Evolutionary conservation across 495 filamentous ascomycete genomes (phyloP).

Genomic region (Penicillium lagena): DNA sequence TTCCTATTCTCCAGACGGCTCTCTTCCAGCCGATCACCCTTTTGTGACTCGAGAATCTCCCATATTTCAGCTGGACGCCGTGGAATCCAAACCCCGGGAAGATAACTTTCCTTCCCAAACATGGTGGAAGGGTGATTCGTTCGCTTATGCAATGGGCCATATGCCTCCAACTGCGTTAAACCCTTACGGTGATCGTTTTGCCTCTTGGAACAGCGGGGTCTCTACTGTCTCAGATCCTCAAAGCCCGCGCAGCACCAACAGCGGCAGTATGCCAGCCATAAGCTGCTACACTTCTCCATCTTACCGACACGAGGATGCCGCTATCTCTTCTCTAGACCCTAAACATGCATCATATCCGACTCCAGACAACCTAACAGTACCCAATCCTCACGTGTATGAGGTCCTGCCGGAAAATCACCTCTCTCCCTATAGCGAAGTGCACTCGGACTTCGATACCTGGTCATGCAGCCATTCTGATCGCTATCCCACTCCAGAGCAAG

Average conservation of each 20-base stretch:
- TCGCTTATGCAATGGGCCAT: slow-evolving; percentile 2
- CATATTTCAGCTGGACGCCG: too few species aligned
- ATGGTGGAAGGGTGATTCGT: slow-evolving; percentile 6
- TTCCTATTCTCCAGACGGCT: slow-evolving; percentile 1
- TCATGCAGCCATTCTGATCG: slow-evolving; percentile 10
- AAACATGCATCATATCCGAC: slow-evolving; percentile 12
- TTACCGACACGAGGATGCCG: slow-evolving; percentile 15
- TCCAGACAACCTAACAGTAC: slow-evolving; percentile 7
- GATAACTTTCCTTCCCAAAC: neutral
- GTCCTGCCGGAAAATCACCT: neutral
- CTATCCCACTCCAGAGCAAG: slow-evolving; percentile 11
- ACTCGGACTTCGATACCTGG: slow-evolving; percentile 9
- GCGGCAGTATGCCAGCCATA: slow-evolving; percentile 8
- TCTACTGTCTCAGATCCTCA: slow-evolving; percentile 15
- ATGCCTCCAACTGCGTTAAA: slow-evolving; percentile 1
- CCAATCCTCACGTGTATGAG: slow-evolving; percentile 1
- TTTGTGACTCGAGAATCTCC: slow-evolving; percentile 3
- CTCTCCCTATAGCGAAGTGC: slow-evolving; percentile 2
- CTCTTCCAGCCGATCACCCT: slow-evolving; percentile 6
- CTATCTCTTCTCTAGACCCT: neutral
- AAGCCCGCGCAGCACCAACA: slow-evolving; percentile 14
- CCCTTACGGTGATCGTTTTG: slow-evolving; percentile 4
- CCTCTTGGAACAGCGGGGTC: slow-evolving; percentile 14
- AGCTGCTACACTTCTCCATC: slow-evolving; percentile 16
- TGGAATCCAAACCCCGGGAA: neutral